Base-by-base conservation (phyloP, 805 yeast species). In the Cyberlindnera meyerae region DNA sequence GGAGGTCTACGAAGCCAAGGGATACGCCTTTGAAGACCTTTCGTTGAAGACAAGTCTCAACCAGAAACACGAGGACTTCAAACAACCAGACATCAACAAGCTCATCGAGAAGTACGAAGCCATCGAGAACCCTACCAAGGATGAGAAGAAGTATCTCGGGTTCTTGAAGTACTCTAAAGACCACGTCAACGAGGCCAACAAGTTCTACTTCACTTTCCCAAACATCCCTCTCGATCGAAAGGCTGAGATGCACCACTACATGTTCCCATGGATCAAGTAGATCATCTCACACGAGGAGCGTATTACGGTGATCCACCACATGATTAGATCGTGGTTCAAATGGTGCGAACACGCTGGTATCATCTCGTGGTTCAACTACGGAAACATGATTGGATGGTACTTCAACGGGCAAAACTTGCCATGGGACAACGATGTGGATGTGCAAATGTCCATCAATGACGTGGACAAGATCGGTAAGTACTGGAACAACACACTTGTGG, bases 361-460 rank as follows among this genome's bases (percentile, higher is more conserved):
- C 28, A 44, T 79, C 6, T 69, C 81, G 0, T 79, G 84, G 82
- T 64, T 79, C 24, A 74, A 79, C 5, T 82, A 77, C 54, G 85
- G 85, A 3, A 62, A 82, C 8, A 60, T 79, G 40, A 63, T 79
- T 18, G 79, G 81, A 7, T 78, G 79, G 73, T 70, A 71, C 45
- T 76, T 75, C 69, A 75, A 73, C 51, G 82, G 80, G 1, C 53
- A 73, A 40, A 59, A 65, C 5, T 61, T 78, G 44, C 79, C 79
- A 7, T 78, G 81, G 80, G 84, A 77, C 53, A 62, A 64, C 30
- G 82, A 77, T 48, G 57, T 74, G 24, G 83, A 78, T 58, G 79
- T 75, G n/a, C 81, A 77, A 48, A 59, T 77, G 51, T 71, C 82
- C 1, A 68, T 71, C 40, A 49, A 44, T 3, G 70, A 71, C 25